Evolutionary conservation across 1,284 basidiomycete genomes (phyloP), one percentile per base, ranked within the genome.

Genomic region (Cutaneotrichosporon spelunceum): DNA sequence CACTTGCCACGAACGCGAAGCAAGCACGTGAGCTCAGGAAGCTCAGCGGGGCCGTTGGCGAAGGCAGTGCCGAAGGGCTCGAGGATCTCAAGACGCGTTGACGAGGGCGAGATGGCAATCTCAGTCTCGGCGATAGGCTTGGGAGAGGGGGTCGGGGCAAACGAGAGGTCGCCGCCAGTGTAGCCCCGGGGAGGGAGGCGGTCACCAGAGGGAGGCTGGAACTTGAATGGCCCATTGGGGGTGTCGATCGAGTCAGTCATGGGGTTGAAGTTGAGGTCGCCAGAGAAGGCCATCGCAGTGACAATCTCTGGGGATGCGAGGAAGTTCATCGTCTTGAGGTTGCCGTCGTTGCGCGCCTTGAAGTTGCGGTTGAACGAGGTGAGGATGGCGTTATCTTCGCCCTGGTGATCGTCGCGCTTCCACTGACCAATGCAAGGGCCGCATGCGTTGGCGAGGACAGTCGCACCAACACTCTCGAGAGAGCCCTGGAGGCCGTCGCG

Each of bases 351-450:
- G 68, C 96, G 87, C 2, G 91, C 93, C 79, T 92, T 93, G 84
- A 99, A 99, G 82, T 99, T 91, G 42, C 85, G 87, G 81, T 99
- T 99, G 83, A 98, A 99, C 48, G 93, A 96, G 4, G 96, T 97
- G 56, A 99, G 80, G 70, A 99, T 99, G 27, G 93, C 91, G 75
- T 99, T 99, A 75, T 97, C 90, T 79, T 97, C 89, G 59, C 86
- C 88, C 75, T 91, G 86, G 72, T 88, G 87, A 67, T 94, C 93
- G 59, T 89, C 87, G 48, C 96, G 87, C 78, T 98, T 93, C 96
- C 96, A 99, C 81, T 98, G 96, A 44, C 96, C 96, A 70, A 99
- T 99, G 78, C 96, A 99, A 33, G 96, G 96, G 57, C 96, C 96
- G 71, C 96, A 99, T 1, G 96, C 96, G 77, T 99, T 99, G 14